Evolutionary conservation across 495 filamentous ascomycete genomes (phyloP).

Genomic region (Aspergillus nidulans): DNA sequence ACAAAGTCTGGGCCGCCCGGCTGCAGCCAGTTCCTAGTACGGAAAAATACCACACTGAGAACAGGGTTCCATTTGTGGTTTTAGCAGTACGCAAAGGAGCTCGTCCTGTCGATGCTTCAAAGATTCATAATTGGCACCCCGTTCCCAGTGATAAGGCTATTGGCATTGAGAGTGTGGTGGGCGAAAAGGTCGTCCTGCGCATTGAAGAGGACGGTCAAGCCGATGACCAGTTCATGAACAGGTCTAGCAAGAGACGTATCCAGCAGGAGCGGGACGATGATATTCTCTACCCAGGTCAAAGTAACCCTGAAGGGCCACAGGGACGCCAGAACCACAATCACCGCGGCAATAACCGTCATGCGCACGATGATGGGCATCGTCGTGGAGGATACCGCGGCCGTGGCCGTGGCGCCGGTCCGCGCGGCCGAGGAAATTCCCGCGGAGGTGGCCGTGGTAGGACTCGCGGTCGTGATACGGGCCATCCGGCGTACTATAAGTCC

Average conservation of each 20-base stretch:
- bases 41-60: constrained; percentile 67
- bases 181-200: constrained; percentile 77
- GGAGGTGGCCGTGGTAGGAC: constrained; percentile 38
- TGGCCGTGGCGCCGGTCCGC: constrained; percentile 37
- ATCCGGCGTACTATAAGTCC: constrained; percentile 31
- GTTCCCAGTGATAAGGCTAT: constrained; percentile 62
- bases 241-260: constrained; percentile 43
- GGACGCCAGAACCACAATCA: constrained; percentile 18
- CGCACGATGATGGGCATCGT: constrained; percentile 32
- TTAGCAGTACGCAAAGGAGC: constrained; percentile 66
- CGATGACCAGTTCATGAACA: constrained; percentile 51
- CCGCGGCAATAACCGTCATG: constrained; percentile 23
- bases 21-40: constrained; percentile 65
- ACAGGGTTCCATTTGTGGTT: constrained; percentile 67
- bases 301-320: constrained; percentile 14
- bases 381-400: constrained; percentile 46
- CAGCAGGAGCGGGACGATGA: constrained; percentile 35
- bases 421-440: constrained; percentile 39
- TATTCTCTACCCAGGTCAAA: constrained; percentile 17
- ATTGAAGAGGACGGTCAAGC: constrained; percentile 68
- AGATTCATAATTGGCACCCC: constrained; percentile 81
- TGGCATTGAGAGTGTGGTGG: constrained; percentile 73
- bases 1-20: constrained; percentile 80
- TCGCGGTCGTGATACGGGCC: constrained; percentile 37
- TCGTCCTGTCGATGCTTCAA: constrained; percentile 72